Conservation (phyloP, 2,329 filamentous ascomycete genomes). For the Ascochyta fabae region DNA sequence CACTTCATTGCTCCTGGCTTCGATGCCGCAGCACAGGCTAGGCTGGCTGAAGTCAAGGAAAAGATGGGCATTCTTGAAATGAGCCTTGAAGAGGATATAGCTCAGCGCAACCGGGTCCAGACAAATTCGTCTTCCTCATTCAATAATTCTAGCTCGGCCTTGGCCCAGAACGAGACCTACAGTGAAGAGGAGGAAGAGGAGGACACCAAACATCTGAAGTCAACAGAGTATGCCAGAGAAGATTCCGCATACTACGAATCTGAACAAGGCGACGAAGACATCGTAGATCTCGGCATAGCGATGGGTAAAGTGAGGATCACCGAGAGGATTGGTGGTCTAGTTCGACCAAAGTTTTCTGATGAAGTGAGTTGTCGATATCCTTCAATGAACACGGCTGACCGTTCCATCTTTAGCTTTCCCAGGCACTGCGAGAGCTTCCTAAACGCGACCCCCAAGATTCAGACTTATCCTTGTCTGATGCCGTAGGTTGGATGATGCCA, state of each 20-base stretch:
- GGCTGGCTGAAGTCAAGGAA: constrained; percentile 78
- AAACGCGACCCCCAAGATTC: constrained; percentile 14
- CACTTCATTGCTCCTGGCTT: constrained; percentile 71
- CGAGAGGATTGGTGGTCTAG: constrained; percentile 75
- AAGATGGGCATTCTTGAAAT: constrained; percentile 75
- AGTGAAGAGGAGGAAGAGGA: constrained; percentile 62
- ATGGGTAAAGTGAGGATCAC: constrained; percentile 76
- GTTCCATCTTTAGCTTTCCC: constrained; percentile 30
- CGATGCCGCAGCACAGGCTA: constrained; percentile 73
- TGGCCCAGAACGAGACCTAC: constrained; percentile 55
- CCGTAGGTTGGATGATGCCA: constrained; percentile 64
- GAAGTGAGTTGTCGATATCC: constrained; percentile 60
- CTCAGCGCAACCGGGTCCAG: constrained; percentile 48
- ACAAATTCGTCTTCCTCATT: not conserved
- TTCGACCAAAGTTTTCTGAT: constrained; percentile 72
- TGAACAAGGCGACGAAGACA: constrained; percentile 69
- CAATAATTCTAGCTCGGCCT: not conserved
- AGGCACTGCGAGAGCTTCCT: constrained; percentile 41
- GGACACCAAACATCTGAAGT: constrained; percentile 66
- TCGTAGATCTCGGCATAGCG: constrained; percentile 74
- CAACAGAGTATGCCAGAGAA: constrained; percentile 66
- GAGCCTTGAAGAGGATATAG: constrained; percentile 72
- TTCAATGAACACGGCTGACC: not conserved
- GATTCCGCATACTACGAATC: constrained; percentile 72
- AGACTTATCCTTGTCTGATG: constrained; percentile 20